Evolutionary conservation across 176 grass and related monocot genomes (phyloP).

Genomic region (Triticum monococcum): DNA sequence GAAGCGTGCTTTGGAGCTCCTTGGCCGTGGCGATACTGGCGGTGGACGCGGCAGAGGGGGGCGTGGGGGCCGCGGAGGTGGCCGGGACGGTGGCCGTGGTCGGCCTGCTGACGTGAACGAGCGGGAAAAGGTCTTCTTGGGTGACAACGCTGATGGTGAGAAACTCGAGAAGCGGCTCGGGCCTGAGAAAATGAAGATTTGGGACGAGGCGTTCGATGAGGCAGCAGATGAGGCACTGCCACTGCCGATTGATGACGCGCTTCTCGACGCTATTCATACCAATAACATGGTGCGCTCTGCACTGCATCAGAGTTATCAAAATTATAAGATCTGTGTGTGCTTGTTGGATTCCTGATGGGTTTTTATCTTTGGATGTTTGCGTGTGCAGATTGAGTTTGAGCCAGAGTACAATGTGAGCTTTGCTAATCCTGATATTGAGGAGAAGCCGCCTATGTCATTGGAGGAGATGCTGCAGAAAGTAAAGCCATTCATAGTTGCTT

Average conservation of each 20-base stretch:
- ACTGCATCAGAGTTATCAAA: not conserved
- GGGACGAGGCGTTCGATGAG: conserved; percentile 45
- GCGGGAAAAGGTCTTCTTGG: conserved; percentile 1
- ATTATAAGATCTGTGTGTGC: not conserved
- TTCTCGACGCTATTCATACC: conserved; percentile 43
- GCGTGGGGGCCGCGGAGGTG: conserved; percentile 22
- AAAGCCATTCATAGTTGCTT: conserved; percentile 85
- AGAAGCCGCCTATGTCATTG: conserved; percentile 86
- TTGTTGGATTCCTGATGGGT: not conserved
- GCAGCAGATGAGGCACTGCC: conserved; percentile 40
- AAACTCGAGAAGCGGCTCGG: conserved; percentile 60
- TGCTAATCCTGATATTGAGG: conserved; percentile 72
- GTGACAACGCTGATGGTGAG: conserved; percentile 47
- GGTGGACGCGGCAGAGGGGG: conserved; percentile 6
- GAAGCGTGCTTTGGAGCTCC: conserved; percentile 59
- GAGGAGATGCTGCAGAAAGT: conserved; percentile 65
- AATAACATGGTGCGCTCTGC: conserved; percentile 62
- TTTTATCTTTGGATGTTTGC: conserved; percentile 23
- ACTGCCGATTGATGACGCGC: conserved; percentile 26
- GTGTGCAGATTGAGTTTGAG: conserved; percentile 79
- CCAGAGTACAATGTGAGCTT: conserved; percentile 71
- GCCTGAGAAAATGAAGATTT: conserved; percentile 53
- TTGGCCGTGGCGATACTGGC: conserved; percentile 43
- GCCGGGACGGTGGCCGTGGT: not conserved
- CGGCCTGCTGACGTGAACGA: not conserved